phyloP scores from a whole-genome alignment of 805 yeast genomes.

The Candida ovalis region DNA sequence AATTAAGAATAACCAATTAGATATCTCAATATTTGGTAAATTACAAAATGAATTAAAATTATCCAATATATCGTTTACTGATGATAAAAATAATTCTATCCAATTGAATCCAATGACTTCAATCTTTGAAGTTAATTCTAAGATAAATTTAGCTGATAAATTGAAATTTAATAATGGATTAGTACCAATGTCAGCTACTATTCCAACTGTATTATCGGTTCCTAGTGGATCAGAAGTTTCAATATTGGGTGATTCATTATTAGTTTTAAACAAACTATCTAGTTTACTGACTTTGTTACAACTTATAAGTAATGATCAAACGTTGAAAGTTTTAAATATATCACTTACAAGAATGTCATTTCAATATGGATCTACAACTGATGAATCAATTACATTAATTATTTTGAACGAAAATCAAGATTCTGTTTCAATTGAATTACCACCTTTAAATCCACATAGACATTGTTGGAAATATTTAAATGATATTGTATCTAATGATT shows the following conservation, averaged over 20 bases:
- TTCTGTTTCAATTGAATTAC: slow-evolving; percentile 23
- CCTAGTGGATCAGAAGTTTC: slow-evolving; percentile 11
- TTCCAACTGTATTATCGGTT: background rate
- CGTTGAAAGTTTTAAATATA: slow-evolving; percentile 25
- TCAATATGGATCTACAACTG: slow-evolving; percentile 26
- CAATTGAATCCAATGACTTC: slow-evolving; percentile 22
- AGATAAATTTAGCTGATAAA: slow-evolving; percentile 23
- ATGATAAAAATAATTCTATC: slow-evolving; percentile 22
- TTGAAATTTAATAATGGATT: slow-evolving; percentile 11
- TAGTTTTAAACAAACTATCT: slow-evolving; percentile 27
- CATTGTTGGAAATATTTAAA: slow-evolving; percentile 24
- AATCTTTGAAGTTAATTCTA: slow-evolving; percentile 29
- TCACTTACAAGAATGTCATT: slow-evolving; percentile 28
- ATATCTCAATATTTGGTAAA: slow-evolving; percentile 34
- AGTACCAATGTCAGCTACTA: slow-evolving; percentile 1
- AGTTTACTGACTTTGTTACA: slow-evolving; percentile 28
- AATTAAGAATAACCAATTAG: slow-evolving; percentile 25
- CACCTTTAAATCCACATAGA: slow-evolving; percentile 29
- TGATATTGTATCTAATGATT: slow-evolving; percentile 17
- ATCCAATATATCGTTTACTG: slow-evolving; percentile 25
- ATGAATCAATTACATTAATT: slow-evolving; percentile 26
- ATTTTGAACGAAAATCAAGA: slow-evolving; percentile 20
- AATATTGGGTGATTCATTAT: slow-evolving; percentile 22
- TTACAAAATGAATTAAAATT: slow-evolving; percentile 22
- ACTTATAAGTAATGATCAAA: slow-evolving; percentile 25